Evolutionary conservation across 2,329 filamentous ascomycete genomes (phyloP).

Genomic region (Bipolaris bicolor): DNA sequence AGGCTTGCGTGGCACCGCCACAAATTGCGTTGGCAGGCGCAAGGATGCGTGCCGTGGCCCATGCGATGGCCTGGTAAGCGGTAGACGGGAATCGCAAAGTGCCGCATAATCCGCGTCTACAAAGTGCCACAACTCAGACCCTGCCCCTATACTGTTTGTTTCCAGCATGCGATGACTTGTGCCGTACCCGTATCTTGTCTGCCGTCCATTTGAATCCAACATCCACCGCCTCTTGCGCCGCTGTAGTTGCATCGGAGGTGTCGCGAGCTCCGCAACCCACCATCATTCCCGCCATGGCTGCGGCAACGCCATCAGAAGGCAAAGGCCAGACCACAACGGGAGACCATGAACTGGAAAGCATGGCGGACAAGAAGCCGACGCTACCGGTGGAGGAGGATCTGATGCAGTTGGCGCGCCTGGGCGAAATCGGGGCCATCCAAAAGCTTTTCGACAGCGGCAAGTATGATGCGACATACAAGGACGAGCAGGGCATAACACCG

Average conservation of each 20-base stretch:
- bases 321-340: conserved; percentile 32
- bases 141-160: not conserved
- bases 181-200: not conserved
- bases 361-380: conserved; percentile 43
- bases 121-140: conserved; percentile 12
- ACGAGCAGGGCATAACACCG: conserved; percentile 93
- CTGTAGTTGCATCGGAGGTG: conserved; percentile 5
- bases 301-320: conserved; percentile 26
- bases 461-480: conserved; percentile 80
- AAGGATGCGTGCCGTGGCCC: conserved; percentile 11
- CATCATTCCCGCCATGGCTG: conserved; percentile 35
- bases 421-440: conserved; percentile 85
- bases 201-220: not conserved
- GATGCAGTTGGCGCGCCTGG: conserved; percentile 91
- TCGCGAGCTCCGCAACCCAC: conserved; percentile 5
- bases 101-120: conserved; percentile 26
- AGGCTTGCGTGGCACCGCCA: conserved; percentile 24
- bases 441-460: conserved; percentile 85
- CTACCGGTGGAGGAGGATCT: conserved; percentile 75
- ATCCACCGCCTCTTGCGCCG: not conserved
- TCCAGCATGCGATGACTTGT: conserved; percentile 22
- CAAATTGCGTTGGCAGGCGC: conserved; percentile 22
- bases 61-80: not conserved
- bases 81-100: conserved; percentile 22
- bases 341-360: conserved; percentile 47